A percentile compares a stretch with the other conserved stretches of the same genome.
phyloP scores from a whole-genome alignment of 192 early-diverging fungal genomes.

The Entomortierella parvispora region DNA sequence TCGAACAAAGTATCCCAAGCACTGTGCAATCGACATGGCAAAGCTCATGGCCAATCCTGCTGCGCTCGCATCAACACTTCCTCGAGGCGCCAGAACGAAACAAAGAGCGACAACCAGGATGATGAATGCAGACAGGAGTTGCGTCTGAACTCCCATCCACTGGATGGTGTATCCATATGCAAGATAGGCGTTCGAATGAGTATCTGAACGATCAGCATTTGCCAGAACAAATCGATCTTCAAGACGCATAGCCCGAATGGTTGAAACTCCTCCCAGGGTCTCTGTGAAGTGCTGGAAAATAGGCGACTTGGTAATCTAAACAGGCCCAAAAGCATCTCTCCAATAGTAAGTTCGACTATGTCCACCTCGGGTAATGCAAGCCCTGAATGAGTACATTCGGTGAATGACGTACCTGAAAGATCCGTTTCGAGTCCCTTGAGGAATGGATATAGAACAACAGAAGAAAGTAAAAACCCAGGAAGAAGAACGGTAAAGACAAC shows the following conservation, averaged over 20 bases:
- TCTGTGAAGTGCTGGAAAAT: slow-evolving; percentile 71
- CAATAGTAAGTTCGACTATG: too few species aligned
- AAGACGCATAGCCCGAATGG: slow-evolving; percentile 58
- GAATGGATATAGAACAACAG: slow-evolving; percentile 64
- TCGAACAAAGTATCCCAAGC: slow-evolving; percentile 85
- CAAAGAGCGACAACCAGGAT: slow-evolving; percentile 10
- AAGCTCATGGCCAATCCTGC: slow-evolving; percentile 76
- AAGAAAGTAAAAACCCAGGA: slow-evolving; percentile 34
- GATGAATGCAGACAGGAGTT: slow-evolving; percentile 39
- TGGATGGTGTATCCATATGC: slow-evolving; percentile 13
- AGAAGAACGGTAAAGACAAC: slow-evolving; percentile 19
- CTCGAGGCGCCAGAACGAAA: slow-evolving; percentile 65
- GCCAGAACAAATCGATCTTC: slow-evolving; percentile 64
- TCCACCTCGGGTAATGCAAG: too few species aligned
- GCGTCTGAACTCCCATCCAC: slow-evolving; percentile 22
- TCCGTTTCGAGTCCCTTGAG: slow-evolving; percentile 72
- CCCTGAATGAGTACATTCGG: too few species aligned
- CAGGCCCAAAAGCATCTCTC: too few species aligned
- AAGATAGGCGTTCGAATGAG: slow-evolving; percentile 13
- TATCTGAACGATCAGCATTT: slow-evolving; percentile 44
- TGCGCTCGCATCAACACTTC: slow-evolving; percentile 74
- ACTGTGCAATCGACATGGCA: slow-evolving; percentile 77
- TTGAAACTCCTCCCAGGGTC: slow-evolving; percentile 59
- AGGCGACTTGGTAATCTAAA: slow-evolving; percentile 72
- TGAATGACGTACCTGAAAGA: too few species aligned